phyloP scores from a whole-genome alignment of 768 basidiomycete genomes.

The Termitomyces sp. region DNA sequence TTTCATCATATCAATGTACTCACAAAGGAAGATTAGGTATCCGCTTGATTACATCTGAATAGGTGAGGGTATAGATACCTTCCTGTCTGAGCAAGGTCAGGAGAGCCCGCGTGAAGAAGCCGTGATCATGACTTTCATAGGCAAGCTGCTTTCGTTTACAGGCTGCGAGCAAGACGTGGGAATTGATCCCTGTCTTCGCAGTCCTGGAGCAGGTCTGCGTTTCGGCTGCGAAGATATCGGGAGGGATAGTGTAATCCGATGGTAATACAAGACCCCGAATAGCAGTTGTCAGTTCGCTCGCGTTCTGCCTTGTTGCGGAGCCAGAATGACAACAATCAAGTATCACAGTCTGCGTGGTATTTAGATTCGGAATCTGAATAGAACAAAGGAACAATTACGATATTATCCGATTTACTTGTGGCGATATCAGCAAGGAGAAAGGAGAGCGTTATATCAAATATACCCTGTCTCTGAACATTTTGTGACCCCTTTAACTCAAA shows the following conservation, averaged over 20 bases:
- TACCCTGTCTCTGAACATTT: background rate
- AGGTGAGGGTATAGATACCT: conserved; percentile 2
- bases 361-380: background rate
- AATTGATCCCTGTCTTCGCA: background rate
- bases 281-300: too few relatives aligned
- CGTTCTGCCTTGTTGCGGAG: background rate
- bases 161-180: background rate
- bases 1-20: too few relatives aligned
- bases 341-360: conserved; percentile 6
- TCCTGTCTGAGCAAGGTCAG: background rate
- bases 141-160: background rate
- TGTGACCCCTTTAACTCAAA: background rate
- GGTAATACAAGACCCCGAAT: too few relatives aligned
- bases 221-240: too few relatives aligned
- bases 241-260: too few relatives aligned
- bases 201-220: too few relatives aligned
- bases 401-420: conserved; percentile 5
- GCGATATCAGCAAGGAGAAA: background rate
- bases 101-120: conserved; percentile 3
- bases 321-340: conserved; percentile 8
- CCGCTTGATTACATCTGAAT: conserved; percentile 1
- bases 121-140: background rate
- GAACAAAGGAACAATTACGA: background rate
- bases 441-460: conserved; percentile 1
- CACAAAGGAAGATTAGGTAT: background rate